Evolutionary conservation across 805 yeast species (phyloP).

Genomic region (Candida chilensis): DNA sequence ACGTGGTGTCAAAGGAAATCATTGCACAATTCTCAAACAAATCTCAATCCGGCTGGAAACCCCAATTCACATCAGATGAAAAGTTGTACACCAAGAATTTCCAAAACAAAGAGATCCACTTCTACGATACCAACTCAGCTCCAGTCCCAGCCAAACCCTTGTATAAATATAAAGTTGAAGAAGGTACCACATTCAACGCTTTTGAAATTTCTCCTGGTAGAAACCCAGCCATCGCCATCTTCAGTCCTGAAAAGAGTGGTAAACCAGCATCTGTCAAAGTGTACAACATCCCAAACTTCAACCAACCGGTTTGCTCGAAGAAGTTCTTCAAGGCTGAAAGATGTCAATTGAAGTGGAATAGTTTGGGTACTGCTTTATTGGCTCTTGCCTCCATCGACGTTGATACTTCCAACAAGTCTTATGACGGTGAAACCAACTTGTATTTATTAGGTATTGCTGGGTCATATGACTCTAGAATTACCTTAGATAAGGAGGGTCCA

Average conservation of each 20-base stretch:
- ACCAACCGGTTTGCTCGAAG: slow-evolving; percentile 75
- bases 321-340: slow-evolving; percentile 93
- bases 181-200: slow-evolving; percentile 42
- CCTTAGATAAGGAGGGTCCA: slow-evolving; percentile 88
- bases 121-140: slow-evolving; percentile 35
- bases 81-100: slow-evolving; percentile 50
- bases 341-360: slow-evolving; percentile 89
- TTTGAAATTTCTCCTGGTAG: slow-evolving; percentile 80
- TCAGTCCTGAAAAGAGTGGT: slow-evolving; percentile 79
- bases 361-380: slow-evolving; percentile 85
- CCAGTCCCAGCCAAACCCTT: slow-evolving; percentile 37
- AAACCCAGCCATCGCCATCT: slow-evolving; percentile 84
- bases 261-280: slow-evolving; percentile 86
- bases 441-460: slow-evolving; percentile 90
- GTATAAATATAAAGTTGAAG: slow-evolving; percentile 46
- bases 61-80: slow-evolving; percentile 86
- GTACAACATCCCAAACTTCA: slow-evolving; percentile 68
- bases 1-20: slow-evolving; percentile 36
- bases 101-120: slow-evolving; percentile 56
- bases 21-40: slow-evolving; percentile 64
- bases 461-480: slow-evolving; percentile 80
- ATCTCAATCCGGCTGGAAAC: slow-evolving; percentile 84
- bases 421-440: slow-evolving; percentile 93
- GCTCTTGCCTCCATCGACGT: slow-evolving; percentile 95
- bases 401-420: slow-evolving; percentile 86